Percentiles rank a stretch among this genome's conserved stretches.
phyloP scores from a whole-genome alignment of 495 filamentous ascomycete genomes.

The Bacidia rubella region DNA sequence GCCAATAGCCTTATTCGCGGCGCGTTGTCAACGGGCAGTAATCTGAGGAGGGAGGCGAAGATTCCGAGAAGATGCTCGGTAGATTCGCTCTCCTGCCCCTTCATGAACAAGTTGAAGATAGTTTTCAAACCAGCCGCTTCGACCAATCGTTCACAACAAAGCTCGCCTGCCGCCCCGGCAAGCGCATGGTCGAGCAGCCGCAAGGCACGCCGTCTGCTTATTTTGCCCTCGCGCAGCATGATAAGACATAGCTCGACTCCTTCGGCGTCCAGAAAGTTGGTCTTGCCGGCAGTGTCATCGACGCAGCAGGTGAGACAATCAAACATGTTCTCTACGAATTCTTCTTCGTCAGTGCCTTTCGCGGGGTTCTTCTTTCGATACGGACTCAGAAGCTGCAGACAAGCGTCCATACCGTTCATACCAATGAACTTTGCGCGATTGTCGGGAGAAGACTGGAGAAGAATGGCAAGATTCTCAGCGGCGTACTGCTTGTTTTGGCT shows the following conservation, averaged over 20 bases:
- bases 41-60: conserved; percentile 69
- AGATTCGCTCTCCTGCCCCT: conserved; percentile 56
- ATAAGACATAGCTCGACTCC: conserved; percentile 83
- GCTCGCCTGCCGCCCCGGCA: conserved; percentile 36
- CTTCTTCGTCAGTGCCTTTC: conserved; percentile 81
- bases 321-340: conserved; percentile 88
- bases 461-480: conserved; percentile 79
- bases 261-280: conserved; percentile 76
- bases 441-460: conserved; percentile 53
- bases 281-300: conserved; percentile 61
- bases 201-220: conserved; percentile 63
- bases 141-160: conserved; percentile 62
- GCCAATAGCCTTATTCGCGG: conserved; percentile 73
- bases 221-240: conserved; percentile 74
- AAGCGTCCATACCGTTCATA: conserved; percentile 59
- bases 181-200: conserved; percentile 76
- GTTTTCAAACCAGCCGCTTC: conserved; percentile 78
- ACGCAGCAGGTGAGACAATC: conserved; percentile 68
- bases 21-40: conserved; percentile 63
- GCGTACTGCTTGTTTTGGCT: conserved; percentile 93
- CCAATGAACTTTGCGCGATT: conserved; percentile 51
- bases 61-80: conserved; percentile 84
- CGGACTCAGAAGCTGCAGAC: conserved; percentile 73
- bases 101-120: conserved; percentile 81
- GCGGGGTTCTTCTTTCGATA: conserved; percentile 82